phyloP scores from a whole-genome alignment of 495 filamentous ascomycete genomes.

The Trichoderma asperelloides region DNA sequence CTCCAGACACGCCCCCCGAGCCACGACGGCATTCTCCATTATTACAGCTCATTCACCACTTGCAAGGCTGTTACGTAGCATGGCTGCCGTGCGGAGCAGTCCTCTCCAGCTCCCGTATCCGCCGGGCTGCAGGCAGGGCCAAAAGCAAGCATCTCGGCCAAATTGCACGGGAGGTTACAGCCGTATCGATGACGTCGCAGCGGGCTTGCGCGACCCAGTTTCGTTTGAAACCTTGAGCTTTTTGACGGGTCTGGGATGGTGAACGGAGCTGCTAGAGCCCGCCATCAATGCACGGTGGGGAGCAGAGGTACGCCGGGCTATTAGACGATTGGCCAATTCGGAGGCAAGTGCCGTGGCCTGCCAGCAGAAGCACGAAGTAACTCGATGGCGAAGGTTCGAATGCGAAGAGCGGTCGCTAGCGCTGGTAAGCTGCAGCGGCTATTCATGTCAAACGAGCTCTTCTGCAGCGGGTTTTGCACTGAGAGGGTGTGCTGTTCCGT shows the following conservation, averaged over 20 bases:
- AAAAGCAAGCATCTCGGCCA: not conserved
- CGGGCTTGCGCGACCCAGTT: not conserved
- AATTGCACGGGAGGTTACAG: not conserved
- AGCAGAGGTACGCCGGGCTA: too few relatives aligned
- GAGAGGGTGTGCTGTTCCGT: not conserved
- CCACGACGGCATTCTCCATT: not conserved
- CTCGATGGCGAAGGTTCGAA: too few relatives aligned
- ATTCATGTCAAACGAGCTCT: not conserved
- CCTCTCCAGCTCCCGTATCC: not conserved
- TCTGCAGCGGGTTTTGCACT: not conserved
- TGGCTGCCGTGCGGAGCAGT: not conserved
- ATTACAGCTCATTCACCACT: not conserved
- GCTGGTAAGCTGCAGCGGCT: not conserved
- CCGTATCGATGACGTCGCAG: constrained; percentile 7
- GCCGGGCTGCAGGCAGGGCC: not conserved
- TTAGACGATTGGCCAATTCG: not conserved
- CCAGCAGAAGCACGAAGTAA: too few relatives aligned
- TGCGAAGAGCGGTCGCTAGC: not conserved
- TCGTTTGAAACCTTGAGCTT: not conserved
- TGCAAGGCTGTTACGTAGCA: constrained; percentile 2
- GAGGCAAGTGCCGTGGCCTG: not conserved
- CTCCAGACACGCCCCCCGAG: not conserved
- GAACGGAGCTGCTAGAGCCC: too few relatives aligned
- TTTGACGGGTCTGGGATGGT: not conserved
- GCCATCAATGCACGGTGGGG: not conserved